Percentiles rank a stretch among this genome's conserved stretches.
These are phyloP conservation scores for Russula emetica DNA, from an alignment of 768 basidiomycete genomes.

Conservation along the genomic window DNA sequence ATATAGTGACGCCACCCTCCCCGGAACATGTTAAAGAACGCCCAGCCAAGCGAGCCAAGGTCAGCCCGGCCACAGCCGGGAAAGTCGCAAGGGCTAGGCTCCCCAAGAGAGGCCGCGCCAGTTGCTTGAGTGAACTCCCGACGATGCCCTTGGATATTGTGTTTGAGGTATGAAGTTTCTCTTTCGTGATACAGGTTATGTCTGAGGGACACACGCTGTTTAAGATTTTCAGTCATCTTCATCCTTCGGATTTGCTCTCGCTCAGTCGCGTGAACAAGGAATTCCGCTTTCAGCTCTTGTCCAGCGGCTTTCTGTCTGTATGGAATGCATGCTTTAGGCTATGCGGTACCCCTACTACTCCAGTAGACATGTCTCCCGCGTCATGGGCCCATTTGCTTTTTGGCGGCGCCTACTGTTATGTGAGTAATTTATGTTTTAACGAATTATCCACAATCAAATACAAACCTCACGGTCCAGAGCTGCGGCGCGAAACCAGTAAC, in stretches of 20 bases:
- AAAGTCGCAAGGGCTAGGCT: neutral
- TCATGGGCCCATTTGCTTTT: constrained; percentile 22
- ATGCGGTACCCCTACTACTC: constrained; percentile 12
- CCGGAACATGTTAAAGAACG: neutral
- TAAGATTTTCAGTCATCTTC: constrained; percentile 34
- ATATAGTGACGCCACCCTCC: neutral
- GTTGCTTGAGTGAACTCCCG: constrained; percentile 22
- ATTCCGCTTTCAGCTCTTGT: constrained; percentile 33
- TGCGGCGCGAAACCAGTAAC: constrained; percentile 21
- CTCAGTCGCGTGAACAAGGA: constrained; percentile 33
- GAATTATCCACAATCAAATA: neutral
- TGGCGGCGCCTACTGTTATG: constrained; percentile 23
- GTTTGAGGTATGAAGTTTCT: constrained; percentile 29
- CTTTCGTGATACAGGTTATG: neutral
- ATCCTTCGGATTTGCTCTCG: constrained; percentile 34
- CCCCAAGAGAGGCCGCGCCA: constrained; percentile 2
- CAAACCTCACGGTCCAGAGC: constrained; percentile 1
- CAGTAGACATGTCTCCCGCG: constrained; percentile 16
- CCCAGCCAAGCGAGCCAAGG: constrained; percentile 7
- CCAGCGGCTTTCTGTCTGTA: constrained; percentile 26
- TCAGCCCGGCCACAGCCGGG: too few species aligned
- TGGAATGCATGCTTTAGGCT: constrained; percentile 29
- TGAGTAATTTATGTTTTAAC: neutral
- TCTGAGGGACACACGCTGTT: neutral
- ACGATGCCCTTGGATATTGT: constrained; percentile 33